Conservation (phyloP, 352 stramenopile species). For the Globisporangium carolinianum region DNA sequence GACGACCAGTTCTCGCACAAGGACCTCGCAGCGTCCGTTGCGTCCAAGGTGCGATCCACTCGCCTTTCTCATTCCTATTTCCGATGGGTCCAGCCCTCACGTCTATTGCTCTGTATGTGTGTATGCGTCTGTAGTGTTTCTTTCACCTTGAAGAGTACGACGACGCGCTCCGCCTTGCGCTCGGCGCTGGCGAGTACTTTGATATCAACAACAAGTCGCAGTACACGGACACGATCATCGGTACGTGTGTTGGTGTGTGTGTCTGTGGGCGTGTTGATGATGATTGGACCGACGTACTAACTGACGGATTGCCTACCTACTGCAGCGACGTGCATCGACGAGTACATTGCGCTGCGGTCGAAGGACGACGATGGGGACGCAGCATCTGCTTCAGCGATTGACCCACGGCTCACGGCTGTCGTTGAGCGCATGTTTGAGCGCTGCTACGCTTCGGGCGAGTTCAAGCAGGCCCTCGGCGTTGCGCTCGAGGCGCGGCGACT, state of each 20-base stretch:
- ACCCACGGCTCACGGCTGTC: conserved; percentile 91
- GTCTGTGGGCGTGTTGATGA: too few species aligned
- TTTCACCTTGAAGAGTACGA: conserved; percentile 99
- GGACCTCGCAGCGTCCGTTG: conserved; percentile 89
- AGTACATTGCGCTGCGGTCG: conserved; percentile 90
- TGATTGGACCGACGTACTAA: background rate
- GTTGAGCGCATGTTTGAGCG: conserved; percentile 97
- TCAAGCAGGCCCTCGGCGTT: conserved; percentile 96
- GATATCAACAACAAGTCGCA: conserved; percentile 90
- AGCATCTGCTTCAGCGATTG: conserved; percentile 56
- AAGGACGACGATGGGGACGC: conserved; percentile 69
- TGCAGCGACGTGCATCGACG: conserved; percentile 92
- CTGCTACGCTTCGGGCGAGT: conserved; percentile 92
- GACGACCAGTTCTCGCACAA: conserved; percentile 87
- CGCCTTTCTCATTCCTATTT: background rate
- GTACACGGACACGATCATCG: conserved; percentile 97
- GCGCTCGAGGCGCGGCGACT: conserved; percentile 93
- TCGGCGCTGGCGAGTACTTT: conserved; percentile 94
- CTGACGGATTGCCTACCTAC: background rate
- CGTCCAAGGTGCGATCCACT: conserved; percentile 59
- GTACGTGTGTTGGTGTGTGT: conserved; percentile 15
- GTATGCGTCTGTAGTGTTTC: conserved; percentile 78
- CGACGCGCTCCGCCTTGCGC: conserved; percentile 90
- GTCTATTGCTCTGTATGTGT: conserved; percentile 2
- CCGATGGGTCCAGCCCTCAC: too few species aligned